phyloP scores from a whole-genome alignment of 1,139 yeast species.

The Hansenula anomala region DNA sequence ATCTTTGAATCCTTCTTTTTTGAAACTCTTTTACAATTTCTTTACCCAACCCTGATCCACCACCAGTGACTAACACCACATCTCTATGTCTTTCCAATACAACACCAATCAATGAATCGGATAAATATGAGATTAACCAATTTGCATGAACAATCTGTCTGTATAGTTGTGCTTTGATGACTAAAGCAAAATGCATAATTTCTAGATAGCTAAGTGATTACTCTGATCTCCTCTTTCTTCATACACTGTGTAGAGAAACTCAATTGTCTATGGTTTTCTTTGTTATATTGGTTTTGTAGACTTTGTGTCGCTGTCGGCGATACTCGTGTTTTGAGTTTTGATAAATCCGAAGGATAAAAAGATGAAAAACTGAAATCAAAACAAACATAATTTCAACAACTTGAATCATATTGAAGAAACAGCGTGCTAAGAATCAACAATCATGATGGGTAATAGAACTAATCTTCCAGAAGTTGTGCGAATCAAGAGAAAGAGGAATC shows the following conservation, averaged over 20 bases:
- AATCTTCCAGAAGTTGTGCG: slow-evolving; percentile 56
- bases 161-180: slow-evolving; percentile 5
- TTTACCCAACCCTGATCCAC: slow-evolving; percentile 68
- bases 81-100: slow-evolving; percentile 43
- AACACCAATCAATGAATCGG: slow-evolving; percentile 43
- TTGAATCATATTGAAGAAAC: background rate
- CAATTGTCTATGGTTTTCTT: background rate
- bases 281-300: background rate
- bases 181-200: background rate
- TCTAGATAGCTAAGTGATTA: too few species aligned
- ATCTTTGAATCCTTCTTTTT: slow-evolving; percentile 35
- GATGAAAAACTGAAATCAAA: too few species aligned
- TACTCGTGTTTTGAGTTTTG: too few species aligned
- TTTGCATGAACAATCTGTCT: slow-evolving; percentile 6
- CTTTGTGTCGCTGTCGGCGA: background rate
- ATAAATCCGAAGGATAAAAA: too few species aligned
- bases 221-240: too few species aligned
- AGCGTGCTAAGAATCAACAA: too few species aligned
- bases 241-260: background rate
- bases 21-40: slow-evolving; percentile 49
- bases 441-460: slow-evolving; percentile 10
- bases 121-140: slow-evolving; percentile 15
- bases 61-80: slow-evolving; percentile 79
- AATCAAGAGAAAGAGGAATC: slow-evolving; percentile 79
- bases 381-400: background rate